phyloP scores from a whole-genome alignment of 345 rosid species.

The Chamaenerion angustifolium region DNA sequence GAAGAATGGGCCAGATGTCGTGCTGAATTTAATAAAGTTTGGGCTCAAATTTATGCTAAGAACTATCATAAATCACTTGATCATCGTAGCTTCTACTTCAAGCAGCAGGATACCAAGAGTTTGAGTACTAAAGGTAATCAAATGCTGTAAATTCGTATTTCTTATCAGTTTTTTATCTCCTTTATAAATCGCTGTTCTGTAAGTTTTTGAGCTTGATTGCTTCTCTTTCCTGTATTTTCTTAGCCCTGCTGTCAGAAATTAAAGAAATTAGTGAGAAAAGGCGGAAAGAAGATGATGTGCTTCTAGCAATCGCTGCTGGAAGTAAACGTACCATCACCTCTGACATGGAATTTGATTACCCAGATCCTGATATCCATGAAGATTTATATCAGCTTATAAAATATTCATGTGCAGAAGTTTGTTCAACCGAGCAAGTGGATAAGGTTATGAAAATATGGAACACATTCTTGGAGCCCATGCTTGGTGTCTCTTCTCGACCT shows the following conservation, averaged over 20 bases:
- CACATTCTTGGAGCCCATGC: conserved; percentile 71
- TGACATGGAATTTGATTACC: conserved; percentile 65
- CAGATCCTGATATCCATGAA: conserved; percentile 75
- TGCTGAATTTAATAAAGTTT: conserved; percentile 86
- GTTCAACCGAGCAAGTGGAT: conserved; percentile 75
- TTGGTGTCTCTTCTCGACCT: conserved; percentile 75
- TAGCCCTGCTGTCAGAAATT: conserved; percentile 77
- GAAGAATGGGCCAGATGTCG: conserved; percentile 96
- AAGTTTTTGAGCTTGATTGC: conserved; percentile 6
- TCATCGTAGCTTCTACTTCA: conserved; percentile 96
- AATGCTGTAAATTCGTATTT: neutral
- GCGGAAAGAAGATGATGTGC: conserved; percentile 63
- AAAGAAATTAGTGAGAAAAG: conserved; percentile 83
- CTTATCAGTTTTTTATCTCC: no score
- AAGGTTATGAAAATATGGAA: conserved; percentile 91
- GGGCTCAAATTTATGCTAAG: conserved; percentile 91
- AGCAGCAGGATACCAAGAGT: conserved; percentile 93
- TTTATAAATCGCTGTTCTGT: neutral
- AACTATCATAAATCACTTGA: conserved; percentile 95
- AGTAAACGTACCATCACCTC: conserved; percentile 47
- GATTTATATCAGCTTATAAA: conserved; percentile 87
- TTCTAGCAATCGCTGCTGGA: conserved; percentile 82
- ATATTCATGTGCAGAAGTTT: conserved; percentile 88
- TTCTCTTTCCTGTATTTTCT: conserved; percentile 16
- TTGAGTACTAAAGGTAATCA: conserved; percentile 76